A percentile compares a stretch with the other conserved stretches of the same genome.
Evolutionary conservation across 352 stramenopile genomes (phyloP).

Genomic region (Phytophthora pluvialis): DNA sequence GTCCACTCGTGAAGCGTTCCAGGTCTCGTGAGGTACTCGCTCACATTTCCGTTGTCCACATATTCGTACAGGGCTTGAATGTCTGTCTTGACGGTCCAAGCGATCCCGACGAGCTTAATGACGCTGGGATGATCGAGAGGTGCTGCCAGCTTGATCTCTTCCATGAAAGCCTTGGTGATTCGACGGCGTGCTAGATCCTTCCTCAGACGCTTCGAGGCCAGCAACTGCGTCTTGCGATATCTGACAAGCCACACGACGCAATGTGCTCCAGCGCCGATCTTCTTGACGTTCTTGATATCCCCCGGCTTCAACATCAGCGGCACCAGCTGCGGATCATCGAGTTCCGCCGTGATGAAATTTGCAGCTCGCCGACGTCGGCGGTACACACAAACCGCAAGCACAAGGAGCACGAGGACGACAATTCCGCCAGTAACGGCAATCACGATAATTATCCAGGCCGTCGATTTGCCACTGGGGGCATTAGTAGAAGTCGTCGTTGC

Average conservation of each 20-base stretch:
- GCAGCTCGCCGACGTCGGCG: slow-evolving; percentile 30
- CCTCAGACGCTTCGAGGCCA: slow-evolving; percentile 53
- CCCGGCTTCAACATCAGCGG: slow-evolving; percentile 46
- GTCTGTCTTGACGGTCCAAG: slow-evolving; percentile 59
- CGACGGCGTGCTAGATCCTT: slow-evolving; percentile 38
- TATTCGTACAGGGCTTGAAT: slow-evolving; percentile 72
- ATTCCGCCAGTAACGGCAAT: slow-evolving; percentile 15
- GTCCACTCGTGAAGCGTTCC: slow-evolving; percentile 41
- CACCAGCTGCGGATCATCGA: slow-evolving; percentile 44
- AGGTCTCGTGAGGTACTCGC: slow-evolving; percentile 37
- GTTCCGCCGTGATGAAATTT: slow-evolving; percentile 35
- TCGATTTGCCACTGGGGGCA: slow-evolving; percentile 1
- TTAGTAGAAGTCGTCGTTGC: slow-evolving; percentile 8
- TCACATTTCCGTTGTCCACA: slow-evolving; percentile 60
- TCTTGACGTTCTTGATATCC: slow-evolving; percentile 50
- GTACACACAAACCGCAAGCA: slow-evolving; percentile 14
- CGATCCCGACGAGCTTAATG: slow-evolving; percentile 57
- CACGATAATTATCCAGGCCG: slow-evolving; percentile 17
- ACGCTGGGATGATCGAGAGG: slow-evolving; percentile 55
- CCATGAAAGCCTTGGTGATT: slow-evolving; percentile 50
- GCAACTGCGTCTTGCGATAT: slow-evolving; percentile 42
- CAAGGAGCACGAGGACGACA: slow-evolving; percentile 12
- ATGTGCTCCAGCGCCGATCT: slow-evolving; percentile 38
- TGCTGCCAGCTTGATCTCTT: slow-evolving; percentile 59
- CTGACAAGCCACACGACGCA: slow-evolving; percentile 48